Conservation (phyloP, 352 stramenopile species). For the Pythium apleroticum region DNA sequence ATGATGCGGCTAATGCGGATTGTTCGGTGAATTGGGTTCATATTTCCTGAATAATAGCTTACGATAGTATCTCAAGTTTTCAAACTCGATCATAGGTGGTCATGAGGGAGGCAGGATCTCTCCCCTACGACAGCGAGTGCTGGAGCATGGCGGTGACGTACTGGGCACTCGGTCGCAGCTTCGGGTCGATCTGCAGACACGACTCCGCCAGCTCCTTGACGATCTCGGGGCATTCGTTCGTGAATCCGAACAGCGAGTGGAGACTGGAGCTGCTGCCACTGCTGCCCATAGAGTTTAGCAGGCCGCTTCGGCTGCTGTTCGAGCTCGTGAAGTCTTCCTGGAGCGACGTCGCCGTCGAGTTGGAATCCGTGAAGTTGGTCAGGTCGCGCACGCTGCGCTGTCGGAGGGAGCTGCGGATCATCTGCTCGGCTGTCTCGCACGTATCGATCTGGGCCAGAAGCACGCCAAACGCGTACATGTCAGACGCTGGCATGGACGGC, state of each 20-base stretch:
- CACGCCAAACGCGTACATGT: conserved; percentile 42
- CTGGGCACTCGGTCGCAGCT: conserved; percentile 62
- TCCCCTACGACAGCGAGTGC: conserved; percentile 29
- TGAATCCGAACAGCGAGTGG: conserved; percentile 68
- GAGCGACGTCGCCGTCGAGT: conserved; percentile 29
- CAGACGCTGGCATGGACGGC: conserved; percentile 18
- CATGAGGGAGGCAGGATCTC: no score
- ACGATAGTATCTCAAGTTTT: neutral
- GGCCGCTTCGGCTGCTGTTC: conserved; percentile 1
- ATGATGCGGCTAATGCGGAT: no score
- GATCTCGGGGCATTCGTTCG: conserved; percentile 53
- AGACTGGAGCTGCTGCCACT: conserved; percentile 37
- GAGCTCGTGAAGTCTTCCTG: conserved; percentile 12
- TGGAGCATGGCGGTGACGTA: conserved; percentile 79
- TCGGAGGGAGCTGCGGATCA: conserved; percentile 61
- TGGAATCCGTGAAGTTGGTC: conserved; percentile 29
- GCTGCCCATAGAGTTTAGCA: conserved; percentile 22
- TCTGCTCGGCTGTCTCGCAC: conserved; percentile 50
- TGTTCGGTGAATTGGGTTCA: neutral
- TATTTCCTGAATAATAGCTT: conserved; percentile 3
- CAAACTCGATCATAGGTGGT: no score
- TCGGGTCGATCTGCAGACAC: conserved; percentile 72
- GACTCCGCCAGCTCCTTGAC: conserved; percentile 57
- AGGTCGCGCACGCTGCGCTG: conserved; percentile 42
- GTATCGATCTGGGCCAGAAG: conserved; percentile 32